Base-by-base conservation (phyloP, 179 eudicot genomes). In the Silene noctiflora region DNA sequence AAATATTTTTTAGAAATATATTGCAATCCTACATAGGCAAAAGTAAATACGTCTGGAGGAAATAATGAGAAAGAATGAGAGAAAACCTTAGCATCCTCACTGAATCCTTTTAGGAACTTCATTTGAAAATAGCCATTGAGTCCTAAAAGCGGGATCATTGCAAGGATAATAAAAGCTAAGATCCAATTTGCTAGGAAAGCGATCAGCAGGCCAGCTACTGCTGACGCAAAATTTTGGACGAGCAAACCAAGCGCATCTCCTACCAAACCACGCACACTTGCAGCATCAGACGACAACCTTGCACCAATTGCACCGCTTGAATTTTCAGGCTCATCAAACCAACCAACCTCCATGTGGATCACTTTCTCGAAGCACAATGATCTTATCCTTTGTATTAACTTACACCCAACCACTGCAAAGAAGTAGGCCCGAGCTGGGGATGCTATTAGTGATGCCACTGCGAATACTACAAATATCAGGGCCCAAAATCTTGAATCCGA, bases 301-400 rank as follows among this genome's bases (percentile, higher is more conserved):
- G 80, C 70, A 17, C 80, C 80, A 35, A 77, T 48, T 2, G 75
- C 64, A 71, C 80, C 80, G 62, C 75, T 77, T 66, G 81, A 78
- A 31, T 78, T 73, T 1, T 78, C 81, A 0, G 81, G 59, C 46
- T 78, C 72, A 19, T 78, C 81, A 67, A 78, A 78, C 81, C 81
- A 78, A 2, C 77, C 77, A 2, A 78, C 62, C 68, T 78, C 81
- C 81, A 78, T 78, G 44, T 78, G 22, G 13, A 78, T 39, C 33
- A 78, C 48, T 73, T 29, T 78, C 51, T 73, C 73, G 44, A 78
- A 78, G 66, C 81, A 78, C 71, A 66, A 16, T 7, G 77, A 56
- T 56, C 81, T 65, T 6, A 78, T 56, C 67, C 77, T 55, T 56
- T 31, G 65, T 55, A 78, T 78, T 71, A 78, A 66, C 46, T 65